These are phyloP conservation scores for Cicer yamashitae DNA, from an alignment of 306 rosid genomes.

Conservation along the genomic window DNA sequence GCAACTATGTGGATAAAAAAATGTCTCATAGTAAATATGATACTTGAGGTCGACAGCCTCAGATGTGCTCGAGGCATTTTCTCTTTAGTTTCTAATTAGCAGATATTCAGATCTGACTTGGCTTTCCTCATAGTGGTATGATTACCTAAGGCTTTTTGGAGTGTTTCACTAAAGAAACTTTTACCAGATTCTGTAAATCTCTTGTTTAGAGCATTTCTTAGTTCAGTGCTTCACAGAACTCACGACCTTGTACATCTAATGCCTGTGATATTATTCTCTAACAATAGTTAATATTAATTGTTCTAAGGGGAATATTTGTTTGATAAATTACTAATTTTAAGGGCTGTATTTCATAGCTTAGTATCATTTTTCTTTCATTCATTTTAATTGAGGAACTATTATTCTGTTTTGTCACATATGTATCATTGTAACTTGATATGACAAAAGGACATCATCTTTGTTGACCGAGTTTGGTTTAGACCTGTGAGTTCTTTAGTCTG, in stretches of 20 bases:
- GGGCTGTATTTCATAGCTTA: neutral
- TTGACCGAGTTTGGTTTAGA: too few relatives aligned
- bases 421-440: neutral
- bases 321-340: neutral
- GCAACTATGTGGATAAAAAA: neutral
- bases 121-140: neutral
- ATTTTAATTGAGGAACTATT: neutral
- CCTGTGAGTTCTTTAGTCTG: too few relatives aligned
- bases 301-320: too few relatives aligned
- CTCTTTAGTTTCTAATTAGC: neutral
- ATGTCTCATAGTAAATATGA: neutral
- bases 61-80: neutral
- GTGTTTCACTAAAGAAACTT: neutral
- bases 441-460: too few relatives aligned
- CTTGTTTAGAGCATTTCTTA: neutral
- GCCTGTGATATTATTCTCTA: neutral
- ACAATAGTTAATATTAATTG: neutral
- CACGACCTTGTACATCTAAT: neutral
- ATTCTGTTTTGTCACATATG: neutral
- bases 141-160: neutral
- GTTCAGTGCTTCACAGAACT: neutral
- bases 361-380: slow-evolving; percentile 1
- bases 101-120: neutral
- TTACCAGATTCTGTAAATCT: neutral
- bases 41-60: neutral